Base-by-base conservation (phyloP, 2,329 filamentous ascomycete species). In the Camillea tinctor region DNA sequence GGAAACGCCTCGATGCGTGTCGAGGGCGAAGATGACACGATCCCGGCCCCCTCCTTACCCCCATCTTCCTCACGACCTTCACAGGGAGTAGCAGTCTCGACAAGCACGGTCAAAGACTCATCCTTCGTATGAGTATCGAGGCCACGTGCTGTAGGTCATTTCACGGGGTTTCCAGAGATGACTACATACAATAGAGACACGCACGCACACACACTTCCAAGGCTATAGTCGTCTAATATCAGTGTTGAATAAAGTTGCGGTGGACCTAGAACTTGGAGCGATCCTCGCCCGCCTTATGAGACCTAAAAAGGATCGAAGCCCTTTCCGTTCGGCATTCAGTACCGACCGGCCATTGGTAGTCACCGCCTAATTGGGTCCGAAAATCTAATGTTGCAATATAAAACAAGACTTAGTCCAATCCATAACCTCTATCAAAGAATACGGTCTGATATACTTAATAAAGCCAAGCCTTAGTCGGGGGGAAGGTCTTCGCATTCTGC, bases 31-130 rank as follows among this genome's bases (percentile, higher is more conserved):
- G 24, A 20, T 21, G 30, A 30, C 50, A 48, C 22, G 24, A 40
- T 59, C 50, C 59, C 54, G 26, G 36, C 36, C 36, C 36, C 36
- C 36, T 54, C 30, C 36, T 50, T 40, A 36, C 54, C n/a, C 44
- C 21, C 30, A 24, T 22, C 22, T 49, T 22, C 30, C 40, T 30
- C 26, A 9, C 6, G 26, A 30, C 26, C 26, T 44, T 49, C 40
- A 54, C 40, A 50, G 17, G 17, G 19, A 48, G 50, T 44, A 57
- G 56, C 40, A 23, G 55, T 21, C 52, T 36, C 48, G 30, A 44
- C 36, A n/a, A 44, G 36, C 5, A 44, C 36, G 17, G 36, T 44
- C 2, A 15, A 44, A 11, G 17, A 44, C 36, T n/a, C 17, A 44
- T 44, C 17, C 36, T 11, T 17, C 17, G 36, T 11, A 44, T 44